Evolutionary conservation across 306 rosid species (phyloP).

Genomic region (Abrus pulchellus): DNA sequence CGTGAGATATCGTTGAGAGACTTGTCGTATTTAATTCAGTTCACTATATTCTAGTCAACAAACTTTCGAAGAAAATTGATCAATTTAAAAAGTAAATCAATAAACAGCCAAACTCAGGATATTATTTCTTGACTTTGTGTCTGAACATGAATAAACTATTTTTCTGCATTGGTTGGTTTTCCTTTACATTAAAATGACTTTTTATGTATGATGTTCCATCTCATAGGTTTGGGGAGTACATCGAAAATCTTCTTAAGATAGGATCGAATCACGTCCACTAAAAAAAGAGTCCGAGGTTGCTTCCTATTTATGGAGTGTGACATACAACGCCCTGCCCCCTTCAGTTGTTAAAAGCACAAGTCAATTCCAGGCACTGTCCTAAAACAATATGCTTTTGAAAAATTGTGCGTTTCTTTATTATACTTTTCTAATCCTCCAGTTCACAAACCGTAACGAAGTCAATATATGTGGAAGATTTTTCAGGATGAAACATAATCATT

Average conservation of each 20-base stretch:
- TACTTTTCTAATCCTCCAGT: no score
- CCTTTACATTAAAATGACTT: background rate
- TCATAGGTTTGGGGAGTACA: background rate
- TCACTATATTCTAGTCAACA: background rate
- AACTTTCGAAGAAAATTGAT: background rate
- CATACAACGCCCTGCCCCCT: background rate
- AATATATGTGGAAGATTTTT: background rate
- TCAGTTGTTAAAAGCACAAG: background rate
- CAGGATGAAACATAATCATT: background rate
- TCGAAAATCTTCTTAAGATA: background rate
- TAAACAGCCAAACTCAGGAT: background rate
- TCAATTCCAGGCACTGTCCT: background rate
- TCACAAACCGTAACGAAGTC: background rate
- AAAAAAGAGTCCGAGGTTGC: background rate
- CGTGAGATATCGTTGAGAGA: background rate
- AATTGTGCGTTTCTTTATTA: no score
- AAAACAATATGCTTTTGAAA: background rate
- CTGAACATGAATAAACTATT: background rate
- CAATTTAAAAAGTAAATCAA: no score
- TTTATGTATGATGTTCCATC: background rate
- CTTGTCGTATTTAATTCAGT: background rate
- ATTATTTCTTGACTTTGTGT: background rate
- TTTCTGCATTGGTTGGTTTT: background rate
- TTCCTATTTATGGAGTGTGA: background rate
- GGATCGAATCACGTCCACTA: background rate